Conservation (phyloP, 768 basidiomycete genomes). For the Dentipellis sp. region DNA sequence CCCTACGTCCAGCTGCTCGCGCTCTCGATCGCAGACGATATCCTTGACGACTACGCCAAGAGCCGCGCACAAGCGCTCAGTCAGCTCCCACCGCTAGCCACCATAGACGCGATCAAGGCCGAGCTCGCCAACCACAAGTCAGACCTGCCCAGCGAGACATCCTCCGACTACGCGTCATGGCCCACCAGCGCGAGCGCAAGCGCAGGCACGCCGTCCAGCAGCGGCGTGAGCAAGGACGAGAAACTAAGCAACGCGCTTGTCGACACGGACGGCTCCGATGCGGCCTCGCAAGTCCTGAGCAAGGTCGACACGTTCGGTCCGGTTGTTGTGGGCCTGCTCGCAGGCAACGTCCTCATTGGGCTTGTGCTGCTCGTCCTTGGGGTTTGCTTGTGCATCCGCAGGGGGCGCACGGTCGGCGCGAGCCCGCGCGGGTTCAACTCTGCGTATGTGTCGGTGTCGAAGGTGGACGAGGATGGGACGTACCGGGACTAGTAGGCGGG, state of each 20-base stretch:
- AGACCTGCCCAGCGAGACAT: neutral
- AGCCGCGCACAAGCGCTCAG: neutral
- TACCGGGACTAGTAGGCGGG: neutral
- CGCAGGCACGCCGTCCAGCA: neutral
- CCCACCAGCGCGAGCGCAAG: neutral
- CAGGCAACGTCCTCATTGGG: neutral
- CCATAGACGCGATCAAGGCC: neutral
- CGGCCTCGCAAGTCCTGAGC: neutral
- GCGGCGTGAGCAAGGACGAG: neutral
- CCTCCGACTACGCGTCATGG: neutral
- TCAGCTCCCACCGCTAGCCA: neutral
- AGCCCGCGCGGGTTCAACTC: neutral
- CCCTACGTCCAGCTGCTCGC: neutral
- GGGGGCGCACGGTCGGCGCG: neutral
- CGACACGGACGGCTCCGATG: neutral
- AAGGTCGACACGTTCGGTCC: neutral
- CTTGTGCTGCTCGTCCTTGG: neutral
- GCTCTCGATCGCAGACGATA: neutral
- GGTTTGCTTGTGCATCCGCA: neutral
- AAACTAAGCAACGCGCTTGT: neutral
- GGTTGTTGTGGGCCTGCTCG: neutral
- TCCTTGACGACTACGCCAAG: neutral
- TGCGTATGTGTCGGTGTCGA: neutral
- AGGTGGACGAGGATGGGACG: neutral
- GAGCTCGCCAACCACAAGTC: neutral